Conservation (phyloP, 2,329 filamentous ascomycete species). For the Trichoderma oligosporum region DNA sequence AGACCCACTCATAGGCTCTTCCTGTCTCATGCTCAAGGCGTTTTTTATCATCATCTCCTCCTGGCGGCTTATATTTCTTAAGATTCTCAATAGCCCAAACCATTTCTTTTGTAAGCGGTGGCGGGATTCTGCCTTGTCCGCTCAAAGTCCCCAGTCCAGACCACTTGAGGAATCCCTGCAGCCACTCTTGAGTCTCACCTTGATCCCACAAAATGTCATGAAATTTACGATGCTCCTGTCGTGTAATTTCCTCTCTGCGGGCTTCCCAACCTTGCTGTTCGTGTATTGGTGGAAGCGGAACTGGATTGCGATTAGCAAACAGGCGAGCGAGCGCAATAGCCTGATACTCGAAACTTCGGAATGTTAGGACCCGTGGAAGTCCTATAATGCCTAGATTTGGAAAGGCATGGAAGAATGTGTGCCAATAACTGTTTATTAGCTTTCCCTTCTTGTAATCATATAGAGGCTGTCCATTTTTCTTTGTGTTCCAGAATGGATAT, state of each 20-base stretch:
- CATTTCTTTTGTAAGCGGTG: constrained; percentile 40
- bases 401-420: constrained; percentile 50
- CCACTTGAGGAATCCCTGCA: constrained; percentile 44
- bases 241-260: constrained; percentile 32
- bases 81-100: constrained; percentile 48
- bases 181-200: constrained; percentile 48
- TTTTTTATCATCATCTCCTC: neutral
- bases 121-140: constrained; percentile 46
- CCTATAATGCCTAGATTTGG: constrained; percentile 50
- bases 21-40: neutral
- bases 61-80: constrained; percentile 40
- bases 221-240: constrained; percentile 40
- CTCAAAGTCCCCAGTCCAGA: constrained; percentile 47
- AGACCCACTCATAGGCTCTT: neutral
- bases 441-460: constrained; percentile 48
- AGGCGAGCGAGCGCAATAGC: constrained; percentile 50
- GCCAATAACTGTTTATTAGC: constrained; percentile 45
- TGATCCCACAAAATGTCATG: constrained; percentile 52
- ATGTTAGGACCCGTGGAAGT: constrained; percentile 48
- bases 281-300: constrained; percentile 36
- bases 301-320: constrained; percentile 40
- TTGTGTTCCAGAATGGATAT: constrained; percentile 48
- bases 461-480: constrained; percentile 43
- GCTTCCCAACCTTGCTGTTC: constrained; percentile 47
- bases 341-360: constrained; percentile 55